These are phyloP conservation scores for Lunasporangiospora selenospora DNA, from an alignment of 192 early-diverging fungal genomes.

Conservation along the genomic window DNA sequence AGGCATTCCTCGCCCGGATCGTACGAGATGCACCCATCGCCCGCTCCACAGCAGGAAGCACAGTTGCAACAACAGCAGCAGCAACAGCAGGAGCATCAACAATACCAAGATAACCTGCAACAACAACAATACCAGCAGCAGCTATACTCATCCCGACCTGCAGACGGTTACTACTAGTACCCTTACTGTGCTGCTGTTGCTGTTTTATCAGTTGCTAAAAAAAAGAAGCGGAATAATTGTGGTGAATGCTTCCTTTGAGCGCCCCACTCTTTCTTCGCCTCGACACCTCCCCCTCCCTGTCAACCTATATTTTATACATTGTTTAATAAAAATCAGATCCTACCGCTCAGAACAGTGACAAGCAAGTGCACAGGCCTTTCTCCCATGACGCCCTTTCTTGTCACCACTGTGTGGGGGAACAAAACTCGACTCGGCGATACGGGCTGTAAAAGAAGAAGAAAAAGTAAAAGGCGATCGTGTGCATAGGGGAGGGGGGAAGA, in stretches of 20 bases:
- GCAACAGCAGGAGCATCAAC: constrained; percentile 9
- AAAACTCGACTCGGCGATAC: too few relatives aligned
- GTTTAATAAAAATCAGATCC: background rate
- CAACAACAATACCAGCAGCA: constrained; percentile 16
- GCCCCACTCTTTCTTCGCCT: background rate
- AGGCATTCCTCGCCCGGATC: background rate
- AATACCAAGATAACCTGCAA: constrained; percentile 9
- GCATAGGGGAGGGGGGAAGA: too few relatives aligned
- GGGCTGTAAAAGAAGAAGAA: too few relatives aligned
- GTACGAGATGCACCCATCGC: background rate
- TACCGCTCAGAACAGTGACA: too few relatives aligned
- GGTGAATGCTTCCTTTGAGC: background rate
- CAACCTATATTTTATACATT: background rate
- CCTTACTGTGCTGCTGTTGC: too few relatives aligned
- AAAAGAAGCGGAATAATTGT: too few relatives aligned
- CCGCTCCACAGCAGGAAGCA: constrained; percentile 7
- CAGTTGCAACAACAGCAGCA: constrained; percentile 4
- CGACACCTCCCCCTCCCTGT: background rate
- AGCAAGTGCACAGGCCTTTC: too few relatives aligned
- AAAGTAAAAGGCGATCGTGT: too few relatives aligned
- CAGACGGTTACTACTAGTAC: constrained; percentile 24
- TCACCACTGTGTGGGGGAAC: too few relatives aligned
- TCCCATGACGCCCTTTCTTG: too few relatives aligned
- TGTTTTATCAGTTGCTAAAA: too few relatives aligned
- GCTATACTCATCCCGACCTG: constrained; percentile 8